Base-by-base conservation (phyloP, 148 eudicot genomes). In the Hydrangea macrophylla region DNA sequence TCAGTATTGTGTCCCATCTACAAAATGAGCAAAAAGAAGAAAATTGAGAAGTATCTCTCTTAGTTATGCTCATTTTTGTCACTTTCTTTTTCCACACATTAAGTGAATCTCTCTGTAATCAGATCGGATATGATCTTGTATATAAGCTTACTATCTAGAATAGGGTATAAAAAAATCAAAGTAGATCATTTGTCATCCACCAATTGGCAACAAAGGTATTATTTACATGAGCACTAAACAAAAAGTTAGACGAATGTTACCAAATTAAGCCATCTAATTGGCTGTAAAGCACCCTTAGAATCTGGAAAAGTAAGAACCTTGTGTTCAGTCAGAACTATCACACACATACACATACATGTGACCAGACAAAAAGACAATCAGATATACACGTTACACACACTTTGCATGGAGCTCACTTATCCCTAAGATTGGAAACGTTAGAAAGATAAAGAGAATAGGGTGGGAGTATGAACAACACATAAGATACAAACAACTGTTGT, bases 391-490 rank as follows among this genome's bases (percentile, higher is more conserved):
- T 48, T 17, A 48, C 53, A n/a, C 22, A 48, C 53, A 15, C 23
- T 5, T 48, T 7, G 4, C 8, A 3, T 48, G 23, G 53, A 1
- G 20, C 15, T 60, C 25, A 32, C 35, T 22, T 6, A 20, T 22
- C 7, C 17, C 3, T 27, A 33, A 22, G 23, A 48, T 22, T 11
- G 11, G 17, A 18, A 15, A 18, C 12, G 1, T 5, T 17, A 36
- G n/a, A 28, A 65, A 50, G 58, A 64, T 64, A 53, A 50, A 65
- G 58, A 28, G 57, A 27, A 32, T 9, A 0, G 24, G 18, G 25
- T 31, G 8, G 18, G 68, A 58, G 50, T 65, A 48, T 32, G 42
- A 32, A 65, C 58, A 65, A n/a, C 30, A 20, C 18, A 26, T 15
- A 23, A 37, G 11, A 28, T 30, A 51, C 53, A 50, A 20, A 50